These are phyloP conservation scores for Rhododendron mucronatum DNA, from an alignment of 148 eudicot species.

Conservation along the genomic window DNA sequence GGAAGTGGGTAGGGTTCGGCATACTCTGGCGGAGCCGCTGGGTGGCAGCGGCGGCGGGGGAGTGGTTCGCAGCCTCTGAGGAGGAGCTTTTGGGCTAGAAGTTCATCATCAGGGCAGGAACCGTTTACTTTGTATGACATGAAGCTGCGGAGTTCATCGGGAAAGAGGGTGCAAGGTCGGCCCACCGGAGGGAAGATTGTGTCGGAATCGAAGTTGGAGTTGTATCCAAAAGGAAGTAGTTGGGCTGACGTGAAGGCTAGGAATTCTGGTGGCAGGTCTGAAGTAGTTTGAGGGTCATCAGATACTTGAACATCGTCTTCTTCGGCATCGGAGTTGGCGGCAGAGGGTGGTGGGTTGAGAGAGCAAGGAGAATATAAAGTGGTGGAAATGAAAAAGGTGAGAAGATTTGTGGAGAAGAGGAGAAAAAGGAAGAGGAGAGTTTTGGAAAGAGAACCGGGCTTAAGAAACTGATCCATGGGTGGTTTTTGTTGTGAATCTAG, in stretches of 20 bases:
- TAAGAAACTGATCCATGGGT: conserved; percentile 20
- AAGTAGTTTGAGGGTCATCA: conserved; percentile 7
- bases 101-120: conserved; percentile 42
- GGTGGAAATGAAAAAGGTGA: conserved; percentile 37
- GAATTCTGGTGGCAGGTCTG: conserved; percentile 32
- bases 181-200: conserved; percentile 39
- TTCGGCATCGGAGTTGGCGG: neutral
- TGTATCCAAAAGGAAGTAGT: conserved; percentile 39
- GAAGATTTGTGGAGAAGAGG: conserved; percentile 39
- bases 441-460: conserved; percentile 11
- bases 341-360: neutral
- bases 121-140: conserved; percentile 38
- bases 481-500: neutral
- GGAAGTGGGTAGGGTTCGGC: conserved; percentile 39
- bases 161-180: conserved; percentile 27
- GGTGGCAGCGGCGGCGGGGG: conserved; percentile 46
- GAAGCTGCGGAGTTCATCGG: conserved; percentile 16
- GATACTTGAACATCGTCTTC: neutral
- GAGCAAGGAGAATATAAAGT: conserved; percentile 32
- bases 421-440: conserved; percentile 31
- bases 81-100: conserved; percentile 38
- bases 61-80: conserved; percentile 51
- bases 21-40: conserved; percentile 24
- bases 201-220: conserved; percentile 34
- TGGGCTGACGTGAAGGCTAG: conserved; percentile 37